A percentile compares a stretch with the other conserved stretches of the same genome.
phyloP scores from a whole-genome alignment of 768 basidiomycete genomes.

The Mycena rosella region DNA sequence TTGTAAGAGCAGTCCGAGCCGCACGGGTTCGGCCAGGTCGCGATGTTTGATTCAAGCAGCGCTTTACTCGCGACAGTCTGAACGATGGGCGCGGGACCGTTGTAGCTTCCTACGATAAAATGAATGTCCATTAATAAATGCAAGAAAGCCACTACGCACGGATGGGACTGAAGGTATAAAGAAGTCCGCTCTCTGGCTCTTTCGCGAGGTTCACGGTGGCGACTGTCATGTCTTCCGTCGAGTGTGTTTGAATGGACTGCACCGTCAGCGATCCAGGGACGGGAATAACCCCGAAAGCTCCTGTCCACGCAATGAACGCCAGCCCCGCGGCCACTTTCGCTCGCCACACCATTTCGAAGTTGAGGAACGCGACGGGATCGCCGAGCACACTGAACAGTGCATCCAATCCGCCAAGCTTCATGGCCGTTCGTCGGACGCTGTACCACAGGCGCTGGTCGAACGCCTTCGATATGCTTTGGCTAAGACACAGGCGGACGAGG shows the following conservation, averaged over 20 bases:
- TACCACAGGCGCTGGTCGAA: constrained; percentile 26
- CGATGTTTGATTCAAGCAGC: not conserved
- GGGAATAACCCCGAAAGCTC: constrained; percentile 3
- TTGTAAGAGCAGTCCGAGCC: constrained; percentile 21
- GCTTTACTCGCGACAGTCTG: constrained; percentile 16
- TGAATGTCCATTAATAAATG: not conserved
- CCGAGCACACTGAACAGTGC: constrained; percentile 9
- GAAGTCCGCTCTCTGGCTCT: not conserved
- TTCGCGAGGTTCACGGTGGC: constrained; percentile 21
- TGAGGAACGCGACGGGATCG: constrained; percentile 11
- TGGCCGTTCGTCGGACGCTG: constrained; percentile 11
- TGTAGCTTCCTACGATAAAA: not conserved
- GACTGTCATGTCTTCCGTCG: not conserved
- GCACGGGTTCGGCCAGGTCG: constrained; percentile 13
- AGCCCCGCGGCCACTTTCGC: constrained; percentile 18
- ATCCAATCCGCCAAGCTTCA: constrained; percentile 4
- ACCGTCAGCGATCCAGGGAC: constrained; percentile 20
- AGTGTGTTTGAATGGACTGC: constrained; percentile 9
- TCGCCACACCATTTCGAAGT: constrained; percentile 21
- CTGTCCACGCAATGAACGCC: constrained; percentile 19
- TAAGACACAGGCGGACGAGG: constrained; percentile 14
- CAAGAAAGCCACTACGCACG: not conserved
- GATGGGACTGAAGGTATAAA: constrained; percentile 10
- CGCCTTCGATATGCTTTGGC: constrained; percentile 17
- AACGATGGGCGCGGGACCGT: not conserved